Base-by-base conservation (phyloP, 2,329 filamentous ascomycete species). In the Aureobasidium lini region DNA sequence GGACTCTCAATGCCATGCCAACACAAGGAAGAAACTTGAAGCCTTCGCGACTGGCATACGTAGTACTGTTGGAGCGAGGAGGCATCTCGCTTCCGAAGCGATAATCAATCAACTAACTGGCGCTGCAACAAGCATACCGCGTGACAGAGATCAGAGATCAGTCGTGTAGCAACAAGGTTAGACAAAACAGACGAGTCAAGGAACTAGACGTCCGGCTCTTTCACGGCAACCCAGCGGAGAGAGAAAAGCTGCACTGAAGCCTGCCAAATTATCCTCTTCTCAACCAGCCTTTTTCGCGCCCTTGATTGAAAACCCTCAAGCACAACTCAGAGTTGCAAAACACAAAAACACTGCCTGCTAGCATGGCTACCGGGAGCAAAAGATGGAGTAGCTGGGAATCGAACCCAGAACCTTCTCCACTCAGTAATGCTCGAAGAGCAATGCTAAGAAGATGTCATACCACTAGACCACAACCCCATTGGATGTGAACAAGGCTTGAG, bases 371-470 rank as follows among this genome's bases (percentile, higher is more conserved):
- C 34, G 3, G 1, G 6, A n/a, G 16, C 4, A 4, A 52, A 52
- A 52, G 29, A 43, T 54, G 50, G 50, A 54, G 37, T 54, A 54
- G 50, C 50, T 50, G 48, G 48, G 48, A 50, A 50, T 50, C 48
- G 48, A 50, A 50, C 48, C 48, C 48, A 50, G 48, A 50, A 50
- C 48, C 48, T 50, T 50, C 48, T 50, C 48, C 48, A 49, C 48
- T 50, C 48, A 50, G 48, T 28, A 39, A 28, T 39, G 18, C 48
- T 50, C 48, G 6, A 36, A 29, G 48, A 50, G 48, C 34, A 50
- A 50, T 50, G 48, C 48, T 50, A 50, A 50, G 48, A 50, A 50
- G 48, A 50, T 50, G 48, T 50, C 48, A 50, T 50, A 50, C 48
- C 48, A 50, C 48, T 50, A 50, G 48, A 50, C 48, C 48, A 50